Evolutionary conservation across 768 basidiomycete species (phyloP), one percentile per base, ranked within the genome.

Genomic region (Sarcodon aspratus): DNA sequence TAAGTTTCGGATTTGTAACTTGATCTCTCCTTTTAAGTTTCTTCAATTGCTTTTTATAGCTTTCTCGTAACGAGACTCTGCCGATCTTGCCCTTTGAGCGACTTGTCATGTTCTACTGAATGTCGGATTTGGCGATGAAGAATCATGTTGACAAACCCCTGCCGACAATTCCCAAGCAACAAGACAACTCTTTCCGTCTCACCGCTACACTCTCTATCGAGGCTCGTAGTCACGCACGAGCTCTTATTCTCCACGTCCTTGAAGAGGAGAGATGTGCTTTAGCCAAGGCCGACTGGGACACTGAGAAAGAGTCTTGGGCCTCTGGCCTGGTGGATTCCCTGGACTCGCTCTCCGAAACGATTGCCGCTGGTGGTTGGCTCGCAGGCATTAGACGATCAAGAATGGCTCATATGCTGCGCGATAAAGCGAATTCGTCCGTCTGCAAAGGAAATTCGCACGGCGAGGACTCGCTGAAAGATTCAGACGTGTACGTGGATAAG

Each of bases 351-450:
- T 67, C 73, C 1, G 57, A 57, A 9, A 62, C 63, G 50, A 55
- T 79, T 7, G 54, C 48, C 21, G 52, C 63, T 1, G 72, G 69
- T 2, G 66, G 68, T 9, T 80, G 78, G 78, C 59, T 78, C 27
- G 64, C 62, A 11, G 72, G 69, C 8, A 56, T 76, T 43, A 70
- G 62, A 58, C 62, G 65, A 56, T 60, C 59, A 45, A 63, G 61
- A 62, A 60, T 52, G 54, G 55, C 52, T 49, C 54, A 50, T 49
- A 55, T 31, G 45, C 52, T 48, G 33, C 58, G 42, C 50, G 53
- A 52, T 55, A 54, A 54, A 43, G 33, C 37, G 17, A 13, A 18
- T n/a, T n/a, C n/a, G n/a, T n/a, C n/a, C n/a, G n/a, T n/a, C n/a
- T n/a, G n/a, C n/a, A n/a, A n/a, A n/a, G n/a, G n/a, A n/a, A n/a